These are phyloP conservation scores for Diutina ranongensis DNA, from an alignment of 1,139 yeast genomes.

Conservation along the genomic window DNA sequence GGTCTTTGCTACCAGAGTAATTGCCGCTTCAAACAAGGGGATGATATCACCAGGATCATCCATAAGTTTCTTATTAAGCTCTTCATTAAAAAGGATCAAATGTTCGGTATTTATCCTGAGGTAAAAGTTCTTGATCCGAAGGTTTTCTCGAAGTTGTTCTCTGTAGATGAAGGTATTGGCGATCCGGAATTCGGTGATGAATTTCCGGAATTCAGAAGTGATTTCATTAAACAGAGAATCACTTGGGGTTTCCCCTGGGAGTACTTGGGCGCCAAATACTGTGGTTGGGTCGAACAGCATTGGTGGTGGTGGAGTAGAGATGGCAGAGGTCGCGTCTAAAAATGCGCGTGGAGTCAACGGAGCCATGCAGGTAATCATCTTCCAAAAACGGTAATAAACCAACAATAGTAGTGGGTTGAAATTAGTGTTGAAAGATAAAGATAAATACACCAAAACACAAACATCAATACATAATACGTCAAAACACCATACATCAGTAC, in stretches of 20 bases:
- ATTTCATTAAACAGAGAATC: conserved; percentile 67
- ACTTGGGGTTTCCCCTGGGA: conserved; percentile 66
- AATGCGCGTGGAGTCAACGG: no score
- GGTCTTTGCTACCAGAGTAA: conserved; percentile 80
- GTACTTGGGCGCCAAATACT: conserved; percentile 72
- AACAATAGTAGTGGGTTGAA: no score
- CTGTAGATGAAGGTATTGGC: conserved; percentile 79
- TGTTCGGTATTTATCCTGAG: conserved; percentile 77
- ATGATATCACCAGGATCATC: conserved; percentile 88
- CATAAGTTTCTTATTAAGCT: conserved; percentile 67
- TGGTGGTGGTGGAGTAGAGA: conserved; percentile 1
- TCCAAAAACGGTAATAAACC: no score
- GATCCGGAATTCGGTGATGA: conserved; percentile 76
- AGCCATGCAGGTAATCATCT: no score
- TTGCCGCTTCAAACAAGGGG: conserved; percentile 82
- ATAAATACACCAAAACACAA: no score
- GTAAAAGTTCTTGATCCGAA: conserved; percentile 64
- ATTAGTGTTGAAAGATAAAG: no score
- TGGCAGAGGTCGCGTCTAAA: neutral
- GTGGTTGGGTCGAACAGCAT: conserved; percentile 79
- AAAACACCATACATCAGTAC: no score
- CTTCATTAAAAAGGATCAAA: conserved; percentile 79
- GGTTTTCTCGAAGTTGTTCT: conserved; percentile 83
- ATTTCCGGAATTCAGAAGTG: conserved; percentile 68
- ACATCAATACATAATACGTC: no score